Evolutionary conservation across 2,329 filamentous ascomycete species (phyloP).

Genomic region (Capronia coronata): DNA sequence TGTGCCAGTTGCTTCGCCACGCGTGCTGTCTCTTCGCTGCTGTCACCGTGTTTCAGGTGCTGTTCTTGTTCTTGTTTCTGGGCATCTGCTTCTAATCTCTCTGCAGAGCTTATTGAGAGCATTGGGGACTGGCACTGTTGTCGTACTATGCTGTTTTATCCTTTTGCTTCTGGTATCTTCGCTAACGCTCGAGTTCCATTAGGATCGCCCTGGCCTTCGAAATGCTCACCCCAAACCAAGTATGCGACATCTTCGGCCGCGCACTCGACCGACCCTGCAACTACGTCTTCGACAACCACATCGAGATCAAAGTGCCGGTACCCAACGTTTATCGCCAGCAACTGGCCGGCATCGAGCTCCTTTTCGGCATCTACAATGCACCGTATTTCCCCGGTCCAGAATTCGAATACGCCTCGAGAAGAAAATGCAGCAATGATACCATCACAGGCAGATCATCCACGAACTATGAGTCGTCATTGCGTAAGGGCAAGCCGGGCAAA

Average conservation of each 20-base stretch:
- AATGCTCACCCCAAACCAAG: constrained; percentile 74
- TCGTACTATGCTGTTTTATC: no score
- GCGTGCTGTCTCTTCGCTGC: no score
- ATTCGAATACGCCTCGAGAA: constrained; percentile 36
- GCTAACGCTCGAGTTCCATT: background rate
- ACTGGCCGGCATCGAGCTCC: constrained; percentile 59
- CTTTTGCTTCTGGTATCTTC: no score
- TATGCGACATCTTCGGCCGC: constrained; percentile 69
- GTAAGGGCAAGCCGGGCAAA: constrained; percentile 32
- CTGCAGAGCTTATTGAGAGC: no score
- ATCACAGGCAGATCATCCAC: constrained; percentile 10
- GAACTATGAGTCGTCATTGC: background rate
- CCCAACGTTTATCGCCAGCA: constrained; percentile 85
- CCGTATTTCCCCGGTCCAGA: constrained; percentile 60
- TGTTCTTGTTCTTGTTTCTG: no score
- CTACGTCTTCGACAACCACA: constrained; percentile 66
- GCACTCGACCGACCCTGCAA: constrained; percentile 71
- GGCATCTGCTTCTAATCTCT: no score
- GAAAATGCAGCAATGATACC: constrained; percentile 26
- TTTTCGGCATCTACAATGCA: constrained; percentile 53
- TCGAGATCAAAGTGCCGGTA: constrained; percentile 78
- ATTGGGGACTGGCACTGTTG: no score
- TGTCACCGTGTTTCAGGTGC: no score
- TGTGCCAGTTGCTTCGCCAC: no score
- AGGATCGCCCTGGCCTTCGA: constrained; percentile 89